Base-by-base conservation (phyloP, 2,329 filamentous ascomycete genomes). In the Trichophyton verrucosum region DNA sequence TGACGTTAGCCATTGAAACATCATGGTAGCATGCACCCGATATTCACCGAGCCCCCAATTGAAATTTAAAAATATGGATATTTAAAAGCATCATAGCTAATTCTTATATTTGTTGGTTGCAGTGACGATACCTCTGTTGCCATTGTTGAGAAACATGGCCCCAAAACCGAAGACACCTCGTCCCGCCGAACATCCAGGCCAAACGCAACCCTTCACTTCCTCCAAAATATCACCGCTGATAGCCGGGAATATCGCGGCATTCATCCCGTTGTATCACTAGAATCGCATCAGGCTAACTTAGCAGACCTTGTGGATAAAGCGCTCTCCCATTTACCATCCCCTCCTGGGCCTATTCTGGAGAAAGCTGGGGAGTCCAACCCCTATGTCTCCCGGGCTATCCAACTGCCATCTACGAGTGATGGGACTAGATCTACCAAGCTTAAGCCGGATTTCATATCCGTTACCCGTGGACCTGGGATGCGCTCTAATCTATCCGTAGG, bases 51-150 rank as follows among this genome's bases (percentile, higher is more conserved):
- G 1, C 3, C 24, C 20, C 17, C 17, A 49, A 8, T 27, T 22
- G 46, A 27, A 3, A 7, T 13, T 57, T 13, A 40, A 36, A 38
- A 24, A 33, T 6, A 30, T 9, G 20, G 13, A 30, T 46, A 27
- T 33, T 33, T n/a, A 5, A 15, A 53, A 9, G 8, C 20, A 58
- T 17, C 13, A n/a, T 44, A 15, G 15, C 55, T 40, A 24, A 40
- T 57, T 22, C 55, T 61, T 20, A 51, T 47, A 58, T 38, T 49
- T 27, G 6, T 30, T 7, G 27, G n/a, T 33, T 53, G 42, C 59
- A 79, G 92, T 79, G 92, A 97, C 75, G 92, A 97, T 76, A 96
- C 91, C 0, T 91, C 88, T 61, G 91, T 96, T 20, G 87, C 92
- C 33, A 75, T 97, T 56, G 79, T 96, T 44, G 83, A 88, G 60